Evolutionary conservation across 208 protist species (phyloP), one percentile per base, ranked within the genome.

Genomic region (Leishmania mexicana): DNA sequence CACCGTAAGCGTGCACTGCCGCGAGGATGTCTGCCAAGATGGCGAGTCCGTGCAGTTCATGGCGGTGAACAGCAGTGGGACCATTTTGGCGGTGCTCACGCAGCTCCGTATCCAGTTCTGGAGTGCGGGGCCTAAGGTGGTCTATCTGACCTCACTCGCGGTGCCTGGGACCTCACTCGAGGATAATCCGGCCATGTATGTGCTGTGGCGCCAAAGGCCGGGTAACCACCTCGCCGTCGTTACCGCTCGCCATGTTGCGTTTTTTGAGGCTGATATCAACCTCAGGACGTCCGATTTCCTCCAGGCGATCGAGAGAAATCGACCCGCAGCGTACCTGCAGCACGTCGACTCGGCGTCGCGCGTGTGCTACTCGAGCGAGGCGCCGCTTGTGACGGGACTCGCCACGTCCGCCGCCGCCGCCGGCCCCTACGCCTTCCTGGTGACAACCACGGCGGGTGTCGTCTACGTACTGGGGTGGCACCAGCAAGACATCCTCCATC

Each of bases 381-480:
- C 91, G 38, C 65, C 73, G 62, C 76, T 94, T 42, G 85, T 90
- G 64, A 80, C 75, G 21, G 92, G 90, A n/a, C 68, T 89, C 76
- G 79, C 86, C n/a, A 85, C 83, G 0, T 82, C 81, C 35, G 81
- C 91, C n/a, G 60, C 78, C 24, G 28, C 81, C 11, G 87, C 84
- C 24, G 92, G 92, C n/a, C 68, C 82, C 24, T 83, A 90, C 58
- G 85, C 87, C 35, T 93, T 96, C 58, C 78, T 94, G 0, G 89
- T 92, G 42, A 89, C 87, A 60, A 96, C 92, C 19, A 94, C 89
- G 0, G 81, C 89, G 3, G 92, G 92, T 58, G 83, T 89, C 51
- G 88, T 94, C 42, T 92, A 89, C 71, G 86, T 93, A 17, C 72
- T 96, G 45, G 90, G 90, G 65, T 96, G 92, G 92, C 81, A 80